Evolutionary conservation across 257 asterid genomes (phyloP).

Genomic region (Linderniella brevidens): DNA sequence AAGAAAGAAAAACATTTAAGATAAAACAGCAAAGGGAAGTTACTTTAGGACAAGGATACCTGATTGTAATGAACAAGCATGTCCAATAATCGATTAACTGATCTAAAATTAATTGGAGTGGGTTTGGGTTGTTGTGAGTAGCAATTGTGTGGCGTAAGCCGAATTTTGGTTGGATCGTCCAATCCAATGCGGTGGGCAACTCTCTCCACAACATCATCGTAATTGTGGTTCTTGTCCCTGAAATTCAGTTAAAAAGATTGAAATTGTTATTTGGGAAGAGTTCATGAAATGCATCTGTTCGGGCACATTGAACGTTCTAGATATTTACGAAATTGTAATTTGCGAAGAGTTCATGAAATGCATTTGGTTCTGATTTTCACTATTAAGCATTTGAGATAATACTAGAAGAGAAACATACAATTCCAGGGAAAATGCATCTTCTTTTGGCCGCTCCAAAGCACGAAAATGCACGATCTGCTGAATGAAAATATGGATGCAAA

Average conservation of each 20-base stretch:
- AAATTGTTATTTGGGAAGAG: no score
- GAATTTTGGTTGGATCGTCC: slow-evolving; percentile 84
- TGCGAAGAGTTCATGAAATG: no score
- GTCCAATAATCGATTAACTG: slow-evolving; percentile 73
- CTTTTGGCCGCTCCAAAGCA: slow-evolving; percentile 80
- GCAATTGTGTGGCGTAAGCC: slow-evolving; percentile 98
- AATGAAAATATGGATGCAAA: slow-evolving; percentile 4
- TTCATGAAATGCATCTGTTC: no score
- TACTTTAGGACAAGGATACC: slow-evolving; percentile 32
- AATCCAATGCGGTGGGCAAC: slow-evolving; percentile 73
- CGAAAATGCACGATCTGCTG: slow-evolving; percentile 87
- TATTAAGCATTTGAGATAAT: no score
- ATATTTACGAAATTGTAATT: background rate
- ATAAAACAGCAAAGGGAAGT: slow-evolving; percentile 2
- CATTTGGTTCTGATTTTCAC: no score
- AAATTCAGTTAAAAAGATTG: slow-evolving; percentile 3
- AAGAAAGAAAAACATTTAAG: slow-evolving; percentile 4
- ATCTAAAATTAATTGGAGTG: slow-evolving; percentile 65
- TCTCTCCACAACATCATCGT: slow-evolving; percentile 89
- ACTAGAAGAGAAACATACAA: slow-evolving; percentile 24
- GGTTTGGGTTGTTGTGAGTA: slow-evolving; percentile 98
- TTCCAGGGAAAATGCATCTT: slow-evolving; percentile 81
- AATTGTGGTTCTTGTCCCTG: slow-evolving; percentile 86
- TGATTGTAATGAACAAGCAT: slow-evolving; percentile 94
- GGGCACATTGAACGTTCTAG: slow-evolving; percentile 6